Percentiles rank a stretch among this genome's conserved stretches.
Evolutionary conservation across 192 early-diverging fungal genomes (phyloP).

Genomic region (Powellomyces hirtus): DNA sequence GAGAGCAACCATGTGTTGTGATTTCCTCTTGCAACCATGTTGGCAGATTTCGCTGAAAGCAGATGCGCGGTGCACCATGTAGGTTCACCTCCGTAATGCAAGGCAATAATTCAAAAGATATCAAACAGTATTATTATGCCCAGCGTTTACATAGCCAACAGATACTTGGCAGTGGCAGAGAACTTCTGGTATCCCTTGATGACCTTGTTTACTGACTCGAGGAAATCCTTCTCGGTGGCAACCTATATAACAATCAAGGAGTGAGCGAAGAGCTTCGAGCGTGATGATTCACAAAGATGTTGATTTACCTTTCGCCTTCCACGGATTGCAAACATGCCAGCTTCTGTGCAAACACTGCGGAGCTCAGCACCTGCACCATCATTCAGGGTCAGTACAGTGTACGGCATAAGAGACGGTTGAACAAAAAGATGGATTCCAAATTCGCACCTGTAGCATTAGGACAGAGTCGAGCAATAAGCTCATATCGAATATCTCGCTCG

Average conservation of each 20-base stretch:
- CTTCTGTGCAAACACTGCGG: conserved; percentile 98
- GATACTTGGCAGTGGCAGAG: conserved; percentile 92
- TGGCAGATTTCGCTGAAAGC: too few species aligned
- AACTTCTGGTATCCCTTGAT: conserved; percentile 99
- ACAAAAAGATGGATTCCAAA: too few species aligned
- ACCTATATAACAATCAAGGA: conserved; percentile 51
- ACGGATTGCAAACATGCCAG: conserved; percentile 99
- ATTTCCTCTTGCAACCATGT: too few species aligned
- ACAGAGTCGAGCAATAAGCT: conserved; percentile 95
- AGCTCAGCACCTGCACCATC: conserved; percentile 96
- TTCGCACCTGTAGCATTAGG: conserved; percentile 89
- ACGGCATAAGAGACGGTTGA: too few species aligned
- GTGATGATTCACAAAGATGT: too few species aligned
- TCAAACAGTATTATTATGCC: not conserved
- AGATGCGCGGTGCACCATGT: too few species aligned
- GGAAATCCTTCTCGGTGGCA: conserved; percentile 99
- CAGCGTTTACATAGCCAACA: conserved; percentile 42
- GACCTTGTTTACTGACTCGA: conserved; percentile 99
- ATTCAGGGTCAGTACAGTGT: too few species aligned
- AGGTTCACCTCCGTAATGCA: too few species aligned
- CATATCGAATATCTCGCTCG: conserved; percentile 98
- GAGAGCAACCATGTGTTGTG: too few species aligned
- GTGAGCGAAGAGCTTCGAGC: not conserved
- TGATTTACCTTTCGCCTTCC: conserved; percentile 55
- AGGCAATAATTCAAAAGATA: not conserved